These are phyloP conservation scores for Solanum hybrid DNA, from an alignment of 305 asterid genomes.

Conservation along the genomic window DNA sequence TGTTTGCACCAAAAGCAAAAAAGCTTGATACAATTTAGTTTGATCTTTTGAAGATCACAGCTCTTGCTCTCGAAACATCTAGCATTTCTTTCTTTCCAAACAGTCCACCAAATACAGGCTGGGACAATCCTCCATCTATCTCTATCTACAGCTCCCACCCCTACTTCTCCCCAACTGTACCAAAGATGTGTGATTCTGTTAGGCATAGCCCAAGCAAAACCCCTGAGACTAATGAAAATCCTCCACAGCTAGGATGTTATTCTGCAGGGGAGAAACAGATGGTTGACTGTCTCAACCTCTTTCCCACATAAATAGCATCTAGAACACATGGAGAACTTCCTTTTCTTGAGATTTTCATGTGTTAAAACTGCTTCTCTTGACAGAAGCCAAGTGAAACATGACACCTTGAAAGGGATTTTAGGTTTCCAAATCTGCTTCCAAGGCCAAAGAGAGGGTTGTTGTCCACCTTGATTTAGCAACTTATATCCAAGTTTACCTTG, in stretches of 20 bases:
- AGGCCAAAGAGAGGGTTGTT: neutral
- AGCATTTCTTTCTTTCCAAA: neutral
- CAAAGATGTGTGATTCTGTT: too few relatives aligned
- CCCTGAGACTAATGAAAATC: neutral
- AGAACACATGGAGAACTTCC: neutral
- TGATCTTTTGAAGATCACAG: neutral
- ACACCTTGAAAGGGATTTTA: neutral
- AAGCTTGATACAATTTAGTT: neutral
- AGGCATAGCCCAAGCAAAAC: neutral
- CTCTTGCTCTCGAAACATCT: neutral
- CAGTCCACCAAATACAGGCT: neutral
- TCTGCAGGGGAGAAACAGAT: neutral
- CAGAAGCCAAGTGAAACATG: neutral
- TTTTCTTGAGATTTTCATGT: neutral
- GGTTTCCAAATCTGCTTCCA: neutral
- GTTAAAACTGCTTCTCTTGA: neutral
- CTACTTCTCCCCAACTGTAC: too few relatives aligned
- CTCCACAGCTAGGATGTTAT: neutral
- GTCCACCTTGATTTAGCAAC: neutral
- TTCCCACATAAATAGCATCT: neutral
- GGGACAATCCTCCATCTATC: neutral
- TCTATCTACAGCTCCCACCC: too few relatives aligned
- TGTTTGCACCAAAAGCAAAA: neutral
- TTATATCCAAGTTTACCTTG: neutral
- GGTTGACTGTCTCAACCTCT: neutral